Evolutionary conservation across 75 land plant species (phyloP), one percentile per base, ranked within the genome.

Genomic region (Sequoia sempervirens): DNA sequence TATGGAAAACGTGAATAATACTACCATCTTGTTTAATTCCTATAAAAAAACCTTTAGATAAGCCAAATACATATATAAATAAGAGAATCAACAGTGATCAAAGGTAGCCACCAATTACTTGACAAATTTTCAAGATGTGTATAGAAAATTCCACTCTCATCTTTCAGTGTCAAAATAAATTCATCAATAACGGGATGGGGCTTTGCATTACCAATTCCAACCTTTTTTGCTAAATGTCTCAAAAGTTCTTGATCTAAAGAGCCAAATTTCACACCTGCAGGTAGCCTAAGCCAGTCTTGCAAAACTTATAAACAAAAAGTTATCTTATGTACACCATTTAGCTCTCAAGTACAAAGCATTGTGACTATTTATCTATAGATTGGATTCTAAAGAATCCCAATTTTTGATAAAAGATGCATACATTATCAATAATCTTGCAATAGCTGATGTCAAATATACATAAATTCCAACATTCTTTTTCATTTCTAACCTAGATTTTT

Each of bases 241-340:
- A 97, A 80, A 41, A 95, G 84, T 73, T 95, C 93, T 46, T 84
- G 68, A 86, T 97, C 99, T 86, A 93, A 90, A 7, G 97, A 97
- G 72, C 95, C 99, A 84, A 97, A 97, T 83, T 96, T 95, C 15
- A 97, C 96, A 78, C 99, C 99, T 81, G 90, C 91, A 36, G 98
- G 99, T 15, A 95, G 84, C 26, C 96, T 93, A 58, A 91, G 90
- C 94, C 93, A 94, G 28, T 92, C 93, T 66, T 75, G 23, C 54
- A 86, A 40, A 53, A 87, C 93, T 95, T 93, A 88, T 45, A 81
- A 38, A 86, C 14, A 84, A 23, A 5, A 28, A 1, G 18, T 41
- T 47, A 76, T 37, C 79, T 40, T 6, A 30, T 15, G 23, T 20
- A 18, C 56, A 46, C 9, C n/a, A 15, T 45, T n/a, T 41, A 37